Percentiles rank a stretch among this genome's conserved stretches.
These are phyloP conservation scores for Epichloe gansuensis DNA, from an alignment of 2,329 filamentous ascomycete species.

Conservation along the genomic window DNA sequence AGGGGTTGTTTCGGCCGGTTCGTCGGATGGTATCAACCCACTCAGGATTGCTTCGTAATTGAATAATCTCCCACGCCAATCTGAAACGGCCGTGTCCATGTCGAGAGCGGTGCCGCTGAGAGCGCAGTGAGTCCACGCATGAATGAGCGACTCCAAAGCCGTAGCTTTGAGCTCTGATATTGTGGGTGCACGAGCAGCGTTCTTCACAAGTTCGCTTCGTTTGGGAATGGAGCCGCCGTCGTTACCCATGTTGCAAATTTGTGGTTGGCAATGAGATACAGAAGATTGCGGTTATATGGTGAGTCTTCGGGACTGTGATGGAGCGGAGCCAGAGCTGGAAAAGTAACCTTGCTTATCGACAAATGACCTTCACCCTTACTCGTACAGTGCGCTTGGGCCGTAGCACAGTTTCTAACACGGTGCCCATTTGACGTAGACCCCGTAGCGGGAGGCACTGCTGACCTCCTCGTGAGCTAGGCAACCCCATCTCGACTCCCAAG, in stretches of 20 bases:
- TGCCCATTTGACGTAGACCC: conserved; percentile 5
- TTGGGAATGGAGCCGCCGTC: conserved; percentile 95
- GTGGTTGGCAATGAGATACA: background rate
- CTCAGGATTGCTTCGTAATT: conserved; percentile 83
- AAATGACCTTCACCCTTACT: too few species aligned
- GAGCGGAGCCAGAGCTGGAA: background rate
- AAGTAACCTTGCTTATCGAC: too few species aligned
- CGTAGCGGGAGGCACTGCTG: background rate
- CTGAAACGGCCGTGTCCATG: conserved; percentile 63
- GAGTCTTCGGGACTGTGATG: background rate
- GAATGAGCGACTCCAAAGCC: conserved; percentile 69
- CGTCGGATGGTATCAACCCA: conserved; percentile 45
- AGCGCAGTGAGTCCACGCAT: conserved; percentile 79
- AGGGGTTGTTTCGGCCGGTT: conserved; percentile 36
- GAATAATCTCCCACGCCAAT: conserved; percentile 73
- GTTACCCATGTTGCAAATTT: conserved; percentile 59
- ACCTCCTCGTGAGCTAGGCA: background rate
- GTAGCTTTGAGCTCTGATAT: conserved; percentile 81
- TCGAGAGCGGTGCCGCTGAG: conserved; percentile 68
- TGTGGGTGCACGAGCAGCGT: conserved; percentile 71
- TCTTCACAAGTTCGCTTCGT: conserved; percentile 89
- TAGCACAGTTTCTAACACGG: conserved; percentile 1
- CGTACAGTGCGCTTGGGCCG: background rate
- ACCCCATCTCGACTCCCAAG: background rate
- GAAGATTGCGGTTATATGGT: background rate